A percentile compares a stretch with the other conserved stretches of the same genome.
Conservation (phyloP, 1,139 yeast genomes). For the Saccharomycopsis hybrid region DNA sequence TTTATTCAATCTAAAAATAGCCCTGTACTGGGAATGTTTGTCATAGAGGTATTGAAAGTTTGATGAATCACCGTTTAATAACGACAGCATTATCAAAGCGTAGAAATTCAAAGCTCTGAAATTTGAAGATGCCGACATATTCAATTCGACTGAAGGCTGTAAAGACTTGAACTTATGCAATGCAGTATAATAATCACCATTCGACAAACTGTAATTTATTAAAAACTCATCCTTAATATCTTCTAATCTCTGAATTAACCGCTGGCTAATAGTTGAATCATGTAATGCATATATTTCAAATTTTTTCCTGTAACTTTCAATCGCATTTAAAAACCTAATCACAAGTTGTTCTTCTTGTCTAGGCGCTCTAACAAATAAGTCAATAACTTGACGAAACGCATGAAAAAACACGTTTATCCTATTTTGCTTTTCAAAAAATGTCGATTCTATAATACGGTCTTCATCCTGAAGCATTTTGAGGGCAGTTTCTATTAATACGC, state of each 20-base stretch:
- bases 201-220: neutral
- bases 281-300: neutral
- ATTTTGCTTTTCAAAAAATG: neutral
- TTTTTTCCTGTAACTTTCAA: neutral
- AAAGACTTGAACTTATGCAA: neutral
- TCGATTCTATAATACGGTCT: neutral
- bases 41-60: too few relatives aligned
- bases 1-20: too few relatives aligned
- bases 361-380: neutral
- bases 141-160: too few relatives aligned
- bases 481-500: conserved; percentile 21
- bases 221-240: neutral
- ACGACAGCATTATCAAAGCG: too few relatives aligned
- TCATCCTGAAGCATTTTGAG: neutral
- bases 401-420: neutral
- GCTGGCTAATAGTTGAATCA: neutral
- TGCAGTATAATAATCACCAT: neutral
- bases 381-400: neutral
- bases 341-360: neutral
- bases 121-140: too few relatives aligned
- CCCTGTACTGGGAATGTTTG: too few relatives aligned
- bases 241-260: neutral
- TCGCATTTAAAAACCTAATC: neutral
- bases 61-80: too few relatives aligned
- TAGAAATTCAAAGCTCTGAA: too few relatives aligned